Conservation (phyloP, 331 rosid genomes). For the Rhamnella rubrinervis region DNA sequence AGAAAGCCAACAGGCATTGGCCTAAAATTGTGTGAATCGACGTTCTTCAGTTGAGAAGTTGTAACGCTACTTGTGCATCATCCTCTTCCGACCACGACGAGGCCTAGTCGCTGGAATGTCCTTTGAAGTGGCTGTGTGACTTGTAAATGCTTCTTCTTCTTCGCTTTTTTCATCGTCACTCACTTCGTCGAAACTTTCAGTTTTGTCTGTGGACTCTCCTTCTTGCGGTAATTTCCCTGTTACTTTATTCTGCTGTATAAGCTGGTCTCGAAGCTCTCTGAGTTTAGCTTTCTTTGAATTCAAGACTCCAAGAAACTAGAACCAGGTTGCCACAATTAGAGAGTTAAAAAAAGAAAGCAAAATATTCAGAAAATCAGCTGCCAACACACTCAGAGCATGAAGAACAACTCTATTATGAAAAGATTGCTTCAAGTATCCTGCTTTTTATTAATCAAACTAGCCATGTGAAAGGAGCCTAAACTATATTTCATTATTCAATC, state of each 20-base stretch:
- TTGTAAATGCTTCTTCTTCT: conserved; percentile 39
- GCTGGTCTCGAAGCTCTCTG: conserved; percentile 69
- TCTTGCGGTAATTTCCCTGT: conserved; percentile 54
- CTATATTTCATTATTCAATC: too few species aligned
- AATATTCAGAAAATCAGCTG: not conserved
- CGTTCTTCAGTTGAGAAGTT: conserved; percentile 10
- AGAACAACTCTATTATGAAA: not conserved
- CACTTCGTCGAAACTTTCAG: conserved; percentile 60
- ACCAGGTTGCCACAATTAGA: conserved; percentile 24
- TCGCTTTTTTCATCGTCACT: conserved; percentile 42
- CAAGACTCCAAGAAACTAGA: conserved; percentile 70
- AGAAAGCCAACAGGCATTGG: not conserved
- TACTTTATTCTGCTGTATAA: conserved; percentile 29
- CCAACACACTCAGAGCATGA: not conserved
- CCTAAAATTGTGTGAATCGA: not conserved
- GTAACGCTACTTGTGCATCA: conserved; percentile 13
- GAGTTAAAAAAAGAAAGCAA: conserved; percentile 6
- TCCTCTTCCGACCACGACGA: conserved; percentile 46
- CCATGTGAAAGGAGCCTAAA: too few species aligned
- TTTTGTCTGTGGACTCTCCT: conserved; percentile 63
- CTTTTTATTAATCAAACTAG: too few species aligned
- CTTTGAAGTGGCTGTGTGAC: conserved; percentile 43
- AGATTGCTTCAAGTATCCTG: too few species aligned
- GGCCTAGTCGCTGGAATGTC: conserved; percentile 32
- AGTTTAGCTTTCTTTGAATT: conserved; percentile 86